Percentiles rank a stretch among this genome's conserved stretches.
Conservation (phyloP, 2,329 filamentous ascomycete species). For the Cladosporium sp. region DNA sequence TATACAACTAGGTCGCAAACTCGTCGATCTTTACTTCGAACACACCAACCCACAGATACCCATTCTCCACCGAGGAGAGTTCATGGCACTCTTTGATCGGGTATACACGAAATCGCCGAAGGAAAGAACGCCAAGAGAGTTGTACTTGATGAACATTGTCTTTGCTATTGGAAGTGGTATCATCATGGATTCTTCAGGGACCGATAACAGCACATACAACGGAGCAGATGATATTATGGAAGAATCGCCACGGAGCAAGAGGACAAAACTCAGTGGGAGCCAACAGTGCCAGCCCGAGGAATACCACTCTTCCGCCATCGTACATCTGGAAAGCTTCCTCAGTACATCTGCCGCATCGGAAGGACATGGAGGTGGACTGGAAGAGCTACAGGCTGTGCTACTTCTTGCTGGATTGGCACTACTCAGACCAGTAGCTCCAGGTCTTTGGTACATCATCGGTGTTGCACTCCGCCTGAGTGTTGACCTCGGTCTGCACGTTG, state of each 20-base stretch:
- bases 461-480: slow-evolving; percentile 88
- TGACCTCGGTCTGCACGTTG: slow-evolving; percentile 88
- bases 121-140: slow-evolving; percentile 70
- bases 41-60: slow-evolving; percentile 96
- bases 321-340: slow-evolving; percentile 85
- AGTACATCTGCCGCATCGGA: slow-evolving; percentile 62
- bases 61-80: slow-evolving; percentile 83
- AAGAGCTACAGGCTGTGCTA: slow-evolving; percentile 91
- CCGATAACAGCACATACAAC: slow-evolving; percentile 37
- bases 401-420: slow-evolving; percentile 89
- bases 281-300: slow-evolving; percentile 76
- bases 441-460: slow-evolving; percentile 95
- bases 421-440: slow-evolving; percentile 85
- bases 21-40: slow-evolving; percentile 88
- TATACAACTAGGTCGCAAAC: slow-evolving; percentile 67
- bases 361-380: slow-evolving; percentile 80
- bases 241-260: slow-evolving; percentile 41
- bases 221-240: slow-evolving; percentile 24
- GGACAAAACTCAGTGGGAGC: slow-evolving; percentile 54
- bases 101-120: slow-evolving; percentile 71
- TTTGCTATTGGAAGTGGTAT: slow-evolving; percentile 95
- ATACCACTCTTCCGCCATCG: slow-evolving; percentile 91
- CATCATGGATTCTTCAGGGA: slow-evolving; percentile 64
- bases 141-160: slow-evolving; percentile 96
- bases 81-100: slow-evolving; percentile 81